A percentile compares a stretch with the other conserved stretches of the same genome.
Conservation (phyloP, 2,329 filamentous ascomycete species). For the Ascochyta rabiei region DNA sequence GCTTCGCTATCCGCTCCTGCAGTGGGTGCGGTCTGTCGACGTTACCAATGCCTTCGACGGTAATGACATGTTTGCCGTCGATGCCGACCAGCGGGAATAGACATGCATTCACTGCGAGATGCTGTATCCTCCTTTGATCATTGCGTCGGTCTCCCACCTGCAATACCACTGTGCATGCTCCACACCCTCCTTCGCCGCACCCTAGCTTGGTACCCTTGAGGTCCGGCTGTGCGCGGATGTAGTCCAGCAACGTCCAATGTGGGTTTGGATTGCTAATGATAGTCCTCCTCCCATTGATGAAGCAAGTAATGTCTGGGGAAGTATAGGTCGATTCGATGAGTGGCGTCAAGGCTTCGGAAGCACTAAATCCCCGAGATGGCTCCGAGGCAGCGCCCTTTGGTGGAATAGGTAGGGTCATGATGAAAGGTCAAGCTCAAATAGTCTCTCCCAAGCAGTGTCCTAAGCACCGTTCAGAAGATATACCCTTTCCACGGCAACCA, state of each 20-base stretch:
- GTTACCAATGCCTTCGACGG: slow-evolving; percentile 90
- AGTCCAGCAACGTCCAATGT: slow-evolving; percentile 88
- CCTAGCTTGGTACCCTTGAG: slow-evolving; percentile 95
- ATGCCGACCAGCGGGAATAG: slow-evolving; percentile 87
- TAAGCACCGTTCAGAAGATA: slow-evolving; percentile 2
- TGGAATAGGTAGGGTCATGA: slow-evolving; percentile 40
- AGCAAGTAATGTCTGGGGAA: slow-evolving; percentile 75
- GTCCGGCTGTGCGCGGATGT: slow-evolving; percentile 79
- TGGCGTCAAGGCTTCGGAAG: slow-evolving; percentile 58
- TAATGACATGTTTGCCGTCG: slow-evolving; percentile 97
- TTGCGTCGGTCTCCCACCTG: slow-evolving; percentile 62
- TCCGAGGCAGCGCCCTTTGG: slow-evolving; percentile 39
- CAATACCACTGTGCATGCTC: slow-evolving; percentile 83
- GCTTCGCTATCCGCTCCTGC: slow-evolving; percentile 87
- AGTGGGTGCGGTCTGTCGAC: slow-evolving; percentile 82
- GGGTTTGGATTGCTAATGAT: slow-evolving; percentile 85
- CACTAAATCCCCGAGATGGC: slow-evolving; percentile 32
- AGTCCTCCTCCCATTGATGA: slow-evolving; percentile 87
- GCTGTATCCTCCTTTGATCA: slow-evolving; percentile 86
- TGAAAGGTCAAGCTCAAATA: slow-evolving; percentile 2
- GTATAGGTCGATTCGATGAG: slow-evolving; percentile 82
- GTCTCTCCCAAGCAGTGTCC: background rate
- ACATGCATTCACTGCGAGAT: slow-evolving; percentile 94
- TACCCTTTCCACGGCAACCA: slow-evolving; percentile 1
- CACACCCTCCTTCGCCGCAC: slow-evolving; percentile 93